Evolutionary conservation across 805 yeast genomes (phyloP).

Genomic region (Candida krabiensis): DNA sequence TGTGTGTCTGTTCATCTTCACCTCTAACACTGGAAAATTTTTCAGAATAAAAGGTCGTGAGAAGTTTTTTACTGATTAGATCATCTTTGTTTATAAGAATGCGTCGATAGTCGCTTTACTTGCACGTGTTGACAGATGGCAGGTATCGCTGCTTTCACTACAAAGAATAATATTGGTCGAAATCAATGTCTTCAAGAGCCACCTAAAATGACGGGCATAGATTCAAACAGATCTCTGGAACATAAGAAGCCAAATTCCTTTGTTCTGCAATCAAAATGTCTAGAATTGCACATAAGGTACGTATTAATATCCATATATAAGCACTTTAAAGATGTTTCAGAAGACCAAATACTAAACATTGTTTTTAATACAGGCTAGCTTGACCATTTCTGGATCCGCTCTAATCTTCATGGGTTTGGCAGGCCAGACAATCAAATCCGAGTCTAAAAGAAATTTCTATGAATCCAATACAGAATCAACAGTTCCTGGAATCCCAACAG

Average conservation of each 20-base stretch:
- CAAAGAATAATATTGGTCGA: background rate
- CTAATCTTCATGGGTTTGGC: conserved; percentile 3
- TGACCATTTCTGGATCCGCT: conserved; percentile 11
- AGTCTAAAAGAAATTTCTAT: conserved; percentile 31
- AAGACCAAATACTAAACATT: background rate
- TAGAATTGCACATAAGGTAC: conserved; percentile 7
- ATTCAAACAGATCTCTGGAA: no score
- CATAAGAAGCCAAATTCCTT: no score
- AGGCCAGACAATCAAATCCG: conserved; percentile 13
- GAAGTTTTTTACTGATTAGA: no score
- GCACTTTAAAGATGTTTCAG: no score
- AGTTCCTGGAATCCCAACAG: conserved; percentile 24
- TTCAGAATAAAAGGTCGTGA: no score
- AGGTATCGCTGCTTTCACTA: background rate
- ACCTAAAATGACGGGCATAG: no score
- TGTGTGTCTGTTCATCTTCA: no score
- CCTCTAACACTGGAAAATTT: no score
- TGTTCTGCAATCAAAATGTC: no score
- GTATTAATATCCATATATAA: background rate
- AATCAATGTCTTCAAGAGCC: no score
- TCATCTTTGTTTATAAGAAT: no score
- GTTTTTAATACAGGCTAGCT: conserved; percentile 6
- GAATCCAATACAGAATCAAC: conserved; percentile 15
- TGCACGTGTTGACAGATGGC: background rate
- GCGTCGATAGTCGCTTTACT: background rate